Base-by-base conservation (phyloP, 2,329 filamentous ascomycete species). In the Cladosporium austrohemisphaericum region DNA sequence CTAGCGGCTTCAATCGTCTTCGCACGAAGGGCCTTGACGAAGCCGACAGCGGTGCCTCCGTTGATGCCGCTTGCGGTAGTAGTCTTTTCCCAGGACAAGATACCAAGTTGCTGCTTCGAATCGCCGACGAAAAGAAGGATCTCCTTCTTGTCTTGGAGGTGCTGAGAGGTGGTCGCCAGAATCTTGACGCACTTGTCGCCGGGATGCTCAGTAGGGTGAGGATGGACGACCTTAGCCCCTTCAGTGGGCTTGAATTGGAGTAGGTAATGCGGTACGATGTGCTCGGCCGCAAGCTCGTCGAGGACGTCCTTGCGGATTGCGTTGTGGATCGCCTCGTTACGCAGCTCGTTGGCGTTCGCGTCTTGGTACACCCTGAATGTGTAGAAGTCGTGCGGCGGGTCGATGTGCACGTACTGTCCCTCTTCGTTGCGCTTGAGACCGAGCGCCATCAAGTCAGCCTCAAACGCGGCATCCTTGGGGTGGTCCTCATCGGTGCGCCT, bases 91-190 rank as follows among this genome's bases (percentile, higher is more conserved):
- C 86, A 84, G 0, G 88, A 83, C 55, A 91, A 77, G 26, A 92
- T 69, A 0, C 88, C 90, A 0, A 94, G 75, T 46, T 92, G 84
- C 60, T 92, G 84, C 2, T 65, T 65, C 1, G 78, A 71, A 58
- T 93, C 85, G 49, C 88, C 88, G 58, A 95, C 79, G 45, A 95
- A 68, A 37, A 95, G 68, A 18, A 94, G 72, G 13, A 95, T 70
- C 41, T 80, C 79, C 10, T 65, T 67, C 49, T 79, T 79, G 8
- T 64, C 65, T 18, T 67, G 59, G 3, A 93, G 65, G 52, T 83
- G 73, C 5, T 67, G 60, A 16, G 61, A 56, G 10, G 70, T 56
- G 6, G 80, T 83, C 6, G 78, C 69, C 51, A 92, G 79, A 58
- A 96, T 87, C 0, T 83, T 82, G 5, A 88, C 71, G 54, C 88